phyloP scores from a whole-genome alignment of 306 rosid species.

The Quercus engelmannii region DNA sequence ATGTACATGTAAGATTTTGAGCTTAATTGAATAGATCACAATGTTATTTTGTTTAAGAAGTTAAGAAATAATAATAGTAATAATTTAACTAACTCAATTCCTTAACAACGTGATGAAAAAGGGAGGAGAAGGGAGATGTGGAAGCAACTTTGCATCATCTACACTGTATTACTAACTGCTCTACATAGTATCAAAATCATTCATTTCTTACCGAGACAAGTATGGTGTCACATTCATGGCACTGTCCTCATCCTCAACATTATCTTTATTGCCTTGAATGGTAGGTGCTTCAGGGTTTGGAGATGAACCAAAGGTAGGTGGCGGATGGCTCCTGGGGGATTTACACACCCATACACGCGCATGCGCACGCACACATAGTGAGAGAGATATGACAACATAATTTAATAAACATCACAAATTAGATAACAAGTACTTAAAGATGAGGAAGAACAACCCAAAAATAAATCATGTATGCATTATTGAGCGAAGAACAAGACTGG shows the following conservation, averaged over 20 bases:
- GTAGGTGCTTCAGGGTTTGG: constrained; percentile 74
- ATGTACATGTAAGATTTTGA: not conserved
- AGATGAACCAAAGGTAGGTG: constrained; percentile 96
- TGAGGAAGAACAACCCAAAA: not conserved
- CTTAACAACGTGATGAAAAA: not conserved
- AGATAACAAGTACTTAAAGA: constrained; percentile 8
- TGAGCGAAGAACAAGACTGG: not conserved
- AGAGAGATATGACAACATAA: constrained; percentile 23
- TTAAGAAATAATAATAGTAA: not conserved
- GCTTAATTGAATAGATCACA: not conserved
- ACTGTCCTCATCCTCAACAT: constrained; percentile 62
- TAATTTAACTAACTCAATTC: not conserved
- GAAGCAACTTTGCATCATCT: not conserved
- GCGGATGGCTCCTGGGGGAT: constrained; percentile 66
- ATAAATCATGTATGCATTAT: not conserved
- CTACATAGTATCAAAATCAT: not conserved
- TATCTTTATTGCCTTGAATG: constrained; percentile 48
- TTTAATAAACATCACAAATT: constrained; percentile 16
- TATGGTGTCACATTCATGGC: constrained; percentile 49
- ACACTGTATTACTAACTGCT: not conserved
- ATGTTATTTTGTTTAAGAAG: not conserved
- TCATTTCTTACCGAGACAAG: constrained; percentile 45
- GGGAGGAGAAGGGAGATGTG: not conserved
- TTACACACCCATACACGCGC: not conserved
- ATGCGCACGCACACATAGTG: not conserved